Conservation (phyloP, 768 basidiomycete genomes). For the Amanita phalloides region DNA sequence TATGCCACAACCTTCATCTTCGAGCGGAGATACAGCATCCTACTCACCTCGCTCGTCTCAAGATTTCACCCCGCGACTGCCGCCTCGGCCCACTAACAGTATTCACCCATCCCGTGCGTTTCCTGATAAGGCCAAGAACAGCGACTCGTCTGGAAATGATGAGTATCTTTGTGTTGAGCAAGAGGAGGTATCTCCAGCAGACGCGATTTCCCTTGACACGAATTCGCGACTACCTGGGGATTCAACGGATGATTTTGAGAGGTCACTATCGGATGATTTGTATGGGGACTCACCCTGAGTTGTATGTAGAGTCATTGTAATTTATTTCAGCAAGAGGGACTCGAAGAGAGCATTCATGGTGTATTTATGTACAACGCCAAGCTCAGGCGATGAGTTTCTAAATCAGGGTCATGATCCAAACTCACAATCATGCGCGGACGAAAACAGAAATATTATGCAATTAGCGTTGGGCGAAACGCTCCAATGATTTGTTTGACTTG, state of each 20-base stretch:
- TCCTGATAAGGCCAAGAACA: conserved; percentile 17
- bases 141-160: not conserved
- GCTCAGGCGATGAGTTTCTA: too few species aligned
- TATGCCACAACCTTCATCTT: conserved; percentile 18
- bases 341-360: not conserved
- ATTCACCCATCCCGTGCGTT: conserved; percentile 69
- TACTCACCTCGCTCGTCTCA: conserved; percentile 25
- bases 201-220: not conserved
- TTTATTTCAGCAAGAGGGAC: not conserved
- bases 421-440: not conserved
- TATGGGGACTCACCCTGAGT: not conserved
- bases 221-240: not conserved
- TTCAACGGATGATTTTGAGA: not conserved
- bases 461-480: conserved; percentile 44
- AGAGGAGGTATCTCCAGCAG: not conserved
- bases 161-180: not conserved
- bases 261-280: not conserved
- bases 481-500: conserved; percentile 47
- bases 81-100: conserved; percentile 56
- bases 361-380: not conserved
- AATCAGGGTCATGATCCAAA: too few species aligned
- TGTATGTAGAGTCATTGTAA: not conserved
- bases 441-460: conserved; percentile 51
- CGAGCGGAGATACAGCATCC: conserved; percentile 4
- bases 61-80: conserved; percentile 68